phyloP scores from a whole-genome alignment of 305 asterid genomes.

The Fraxinus sp. region DNA sequence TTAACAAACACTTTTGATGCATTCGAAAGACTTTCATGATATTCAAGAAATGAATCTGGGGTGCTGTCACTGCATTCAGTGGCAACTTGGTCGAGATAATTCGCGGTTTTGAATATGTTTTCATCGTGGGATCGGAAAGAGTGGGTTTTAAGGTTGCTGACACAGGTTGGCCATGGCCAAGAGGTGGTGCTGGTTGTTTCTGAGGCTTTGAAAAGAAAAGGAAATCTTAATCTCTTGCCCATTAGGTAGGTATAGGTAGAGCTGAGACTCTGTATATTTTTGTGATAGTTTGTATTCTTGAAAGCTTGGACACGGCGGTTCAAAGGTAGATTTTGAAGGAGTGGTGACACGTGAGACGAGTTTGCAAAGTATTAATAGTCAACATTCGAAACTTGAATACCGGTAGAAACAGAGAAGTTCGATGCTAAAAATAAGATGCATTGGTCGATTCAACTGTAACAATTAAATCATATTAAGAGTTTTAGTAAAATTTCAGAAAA shows the following conservation, averaged over 20 bases:
- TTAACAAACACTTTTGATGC: slow-evolving; percentile 15
- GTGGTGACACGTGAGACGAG: slow-evolving; percentile 1
- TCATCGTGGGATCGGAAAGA: slow-evolving; percentile 49
- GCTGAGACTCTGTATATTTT: slow-evolving; percentile 7
- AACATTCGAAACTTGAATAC: background rate
- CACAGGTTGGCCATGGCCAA: slow-evolving; percentile 64
- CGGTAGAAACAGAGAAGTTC: background rate
- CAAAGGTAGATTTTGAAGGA: slow-evolving; percentile 10
- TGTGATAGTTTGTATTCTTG: background rate
- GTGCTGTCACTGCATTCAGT: background rate
- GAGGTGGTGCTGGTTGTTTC: slow-evolving; percentile 32
- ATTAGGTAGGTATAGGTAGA: slow-evolving; percentile 6
- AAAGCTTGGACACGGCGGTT: background rate
- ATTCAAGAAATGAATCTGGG: background rate
- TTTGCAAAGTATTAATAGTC: background rate
- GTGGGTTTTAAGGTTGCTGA: slow-evolving; percentile 47
- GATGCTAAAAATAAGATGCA: background rate
- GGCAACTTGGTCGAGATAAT: background rate
- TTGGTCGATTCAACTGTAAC: background rate
- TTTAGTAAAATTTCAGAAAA: too few relatives aligned
- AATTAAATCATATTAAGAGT: background rate
- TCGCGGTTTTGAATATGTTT: slow-evolving; percentile 40
- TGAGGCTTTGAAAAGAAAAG: slow-evolving; percentile 55
- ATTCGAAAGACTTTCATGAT: slow-evolving; percentile 15
- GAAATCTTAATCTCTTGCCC: slow-evolving; percentile 53